These are phyloP conservation scores for Pyrenula massariospora DNA, from an alignment of 495 filamentous ascomycete genomes.

Conservation along the genomic window DNA sequence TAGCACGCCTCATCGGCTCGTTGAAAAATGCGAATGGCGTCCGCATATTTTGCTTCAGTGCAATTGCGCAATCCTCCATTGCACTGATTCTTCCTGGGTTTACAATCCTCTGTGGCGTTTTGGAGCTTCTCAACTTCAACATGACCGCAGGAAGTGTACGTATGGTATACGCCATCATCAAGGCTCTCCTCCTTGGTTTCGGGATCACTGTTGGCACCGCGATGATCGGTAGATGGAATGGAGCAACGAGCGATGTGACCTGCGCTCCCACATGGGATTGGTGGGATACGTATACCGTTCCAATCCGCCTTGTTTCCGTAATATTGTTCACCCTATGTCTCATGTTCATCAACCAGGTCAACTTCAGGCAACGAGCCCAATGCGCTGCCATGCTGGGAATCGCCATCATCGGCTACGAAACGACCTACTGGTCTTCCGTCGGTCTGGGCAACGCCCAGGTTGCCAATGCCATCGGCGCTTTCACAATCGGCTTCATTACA, in stretches of 20 bases:
- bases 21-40: constrained; percentile 47
- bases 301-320: constrained; percentile 41
- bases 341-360: constrained; percentile 77
- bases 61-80: constrained; percentile 81
- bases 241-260: constrained; percentile 61
- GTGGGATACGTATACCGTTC: constrained; percentile 41
- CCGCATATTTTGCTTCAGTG: constrained; percentile 78
- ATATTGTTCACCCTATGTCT: constrained; percentile 72
- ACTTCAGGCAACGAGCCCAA: constrained; percentile 77
- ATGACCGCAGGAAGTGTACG: constrained; percentile 86
- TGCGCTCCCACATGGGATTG: constrained; percentile 46
- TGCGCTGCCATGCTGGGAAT: constrained; percentile 55
- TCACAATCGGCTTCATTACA: constrained; percentile 74
- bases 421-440: constrained; percentile 67
- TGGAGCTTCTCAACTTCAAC: constrained; percentile 78
- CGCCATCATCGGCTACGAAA: constrained; percentile 72
- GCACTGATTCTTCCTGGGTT: constrained; percentile 89
- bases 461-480: constrained; percentile 71
- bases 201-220: constrained; percentile 92
- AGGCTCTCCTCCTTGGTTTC: constrained; percentile 91
- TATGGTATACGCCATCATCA: constrained; percentile 93
- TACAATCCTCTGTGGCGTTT: constrained; percentile 66
- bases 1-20: constrained; percentile 79
- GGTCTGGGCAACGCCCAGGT: constrained; percentile 74
- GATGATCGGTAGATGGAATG: constrained; percentile 69